phyloP scores from a whole-genome alignment of 83 land plant genomes.

The Larix sibirica region DNA sequence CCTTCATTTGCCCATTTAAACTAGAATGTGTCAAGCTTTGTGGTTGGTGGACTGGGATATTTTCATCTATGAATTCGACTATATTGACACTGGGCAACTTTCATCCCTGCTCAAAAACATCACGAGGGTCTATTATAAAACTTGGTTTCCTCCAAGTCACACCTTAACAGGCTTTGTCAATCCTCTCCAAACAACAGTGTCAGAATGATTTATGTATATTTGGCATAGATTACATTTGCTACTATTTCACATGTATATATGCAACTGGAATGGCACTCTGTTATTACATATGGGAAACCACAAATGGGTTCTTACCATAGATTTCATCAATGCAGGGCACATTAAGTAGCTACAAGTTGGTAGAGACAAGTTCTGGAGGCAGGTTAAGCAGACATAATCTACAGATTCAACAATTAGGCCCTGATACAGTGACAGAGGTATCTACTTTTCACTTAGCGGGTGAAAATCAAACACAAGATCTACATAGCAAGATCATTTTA shows the following conservation, averaged over 20 bases:
- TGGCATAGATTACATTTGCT: not conserved
- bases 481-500: constrained; percentile 82
- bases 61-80: not conserved
- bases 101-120: not conserved
- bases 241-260: not conserved
- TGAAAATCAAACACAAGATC: constrained; percentile 78
- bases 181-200: too few species aligned
- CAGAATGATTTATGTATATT: not conserved
- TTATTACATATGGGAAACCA: not conserved
- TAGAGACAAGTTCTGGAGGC: constrained; percentile 84
- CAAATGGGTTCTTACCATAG: not conserved
- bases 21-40: too few species aligned
- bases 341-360: constrained; percentile 67
- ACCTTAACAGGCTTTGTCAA: not conserved
- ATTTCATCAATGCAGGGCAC: constrained; percentile 50
- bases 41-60: too few species aligned
- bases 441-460: constrained; percentile 72
- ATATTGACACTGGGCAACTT: not conserved
- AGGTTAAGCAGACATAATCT: constrained; percentile 92
- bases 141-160: not conserved
- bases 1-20: too few species aligned
- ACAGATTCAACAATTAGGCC: constrained; percentile 84
- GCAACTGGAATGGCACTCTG: too few species aligned
- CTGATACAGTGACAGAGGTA: constrained; percentile 88
- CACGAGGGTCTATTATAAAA: not conserved